These are phyloP conservation scores for Chrysoporthe puriensis DNA, from an alignment of 2,329 filamentous ascomycete genomes.

Conservation along the genomic window DNA sequence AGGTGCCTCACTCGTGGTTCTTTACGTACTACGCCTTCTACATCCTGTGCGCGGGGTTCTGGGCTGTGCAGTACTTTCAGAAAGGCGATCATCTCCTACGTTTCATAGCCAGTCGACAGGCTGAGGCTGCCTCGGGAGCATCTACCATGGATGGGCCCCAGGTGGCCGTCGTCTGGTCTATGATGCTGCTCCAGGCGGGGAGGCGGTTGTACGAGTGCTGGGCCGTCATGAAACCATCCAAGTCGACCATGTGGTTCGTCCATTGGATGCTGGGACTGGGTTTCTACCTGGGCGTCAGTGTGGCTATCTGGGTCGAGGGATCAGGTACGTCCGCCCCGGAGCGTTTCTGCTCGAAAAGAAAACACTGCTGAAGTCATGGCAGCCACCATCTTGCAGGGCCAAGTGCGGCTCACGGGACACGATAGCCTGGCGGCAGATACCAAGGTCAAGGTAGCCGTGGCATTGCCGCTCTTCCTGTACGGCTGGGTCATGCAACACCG, in stretches of 20 bases:
- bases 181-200: slow-evolving; percentile 76
- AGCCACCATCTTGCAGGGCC: slow-evolving; percentile 40
- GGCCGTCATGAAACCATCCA: slow-evolving; percentile 65
- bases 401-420: background rate
- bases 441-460: slow-evolving; percentile 55
- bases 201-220: slow-evolving; percentile 79
- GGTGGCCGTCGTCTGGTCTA: slow-evolving; percentile 66
- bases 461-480: slow-evolving; percentile 66
- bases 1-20: slow-evolving; percentile 89
- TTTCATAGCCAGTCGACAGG: slow-evolving; percentile 40
- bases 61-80: slow-evolving; percentile 66
- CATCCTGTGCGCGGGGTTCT: slow-evolving; percentile 71
- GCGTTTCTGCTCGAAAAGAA: slow-evolving; percentile 2
- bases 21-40: slow-evolving; percentile 83
- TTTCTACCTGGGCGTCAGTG: slow-evolving; percentile 75
- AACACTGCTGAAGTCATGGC: slow-evolving; percentile 23
- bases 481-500: slow-evolving; percentile 76
- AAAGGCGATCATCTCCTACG: slow-evolving; percentile 44
- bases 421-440: slow-evolving; percentile 28
- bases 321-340: slow-evolving; percentile 56
- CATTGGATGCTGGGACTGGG: slow-evolving; percentile 79
- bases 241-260: slow-evolving; percentile 80
- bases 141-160: slow-evolving; percentile 63
- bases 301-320: slow-evolving; percentile 85
- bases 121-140: slow-evolving; percentile 28